Base-by-base conservation (phyloP, 2,329 filamentous ascomycete species). In the Colletotrichum tropicale region DNA sequence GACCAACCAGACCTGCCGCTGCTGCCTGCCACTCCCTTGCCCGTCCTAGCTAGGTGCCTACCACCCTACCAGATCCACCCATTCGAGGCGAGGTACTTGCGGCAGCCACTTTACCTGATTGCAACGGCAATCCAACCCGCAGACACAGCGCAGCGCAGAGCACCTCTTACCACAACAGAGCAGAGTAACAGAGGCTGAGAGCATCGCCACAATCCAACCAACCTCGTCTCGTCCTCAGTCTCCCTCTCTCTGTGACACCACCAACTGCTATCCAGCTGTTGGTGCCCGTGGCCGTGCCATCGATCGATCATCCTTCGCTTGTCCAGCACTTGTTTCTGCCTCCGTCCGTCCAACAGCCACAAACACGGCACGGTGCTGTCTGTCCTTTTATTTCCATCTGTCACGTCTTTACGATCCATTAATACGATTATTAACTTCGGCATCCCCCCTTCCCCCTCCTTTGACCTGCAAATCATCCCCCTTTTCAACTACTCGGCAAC, bases 221-320 rank as follows among this genome's bases (percentile, higher is more conserved):
- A 21, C 38, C 43, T 56, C 64, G 9, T 34, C 56, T 69, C 16
- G 38, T n/a, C 16, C 61, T 64, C 30, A 48, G 28, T 56, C 48
- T 48, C 48, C n/a, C 43, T 70, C 18, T 62, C 52, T 32, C 38
- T 75, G 74, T 74, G 61, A 28, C 58, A 75, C 68, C 30, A 56
- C 67, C 68, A 64, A 55, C 36, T 38, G 28, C 36, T 43, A 36
- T 21, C 36, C 55, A 67, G n/a, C 43, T 30, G 24, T 48, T n/a
- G 24, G 34, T 74, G 74, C 62, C 24, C 64, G 48, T 32, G 60
- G 65, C 58, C 74, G 70, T 74, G 48, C 58, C 70, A 69, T 62
- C 70, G 52, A 68, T 52, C 58, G 24, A 60, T 21, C 43, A 52
- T 74, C 34, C 34, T 69, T 60, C 58, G 48, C 55, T 73, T 16